Base-by-base conservation (phyloP, 768 basidiomycete species). In the Tulasnella sp. region DNA sequence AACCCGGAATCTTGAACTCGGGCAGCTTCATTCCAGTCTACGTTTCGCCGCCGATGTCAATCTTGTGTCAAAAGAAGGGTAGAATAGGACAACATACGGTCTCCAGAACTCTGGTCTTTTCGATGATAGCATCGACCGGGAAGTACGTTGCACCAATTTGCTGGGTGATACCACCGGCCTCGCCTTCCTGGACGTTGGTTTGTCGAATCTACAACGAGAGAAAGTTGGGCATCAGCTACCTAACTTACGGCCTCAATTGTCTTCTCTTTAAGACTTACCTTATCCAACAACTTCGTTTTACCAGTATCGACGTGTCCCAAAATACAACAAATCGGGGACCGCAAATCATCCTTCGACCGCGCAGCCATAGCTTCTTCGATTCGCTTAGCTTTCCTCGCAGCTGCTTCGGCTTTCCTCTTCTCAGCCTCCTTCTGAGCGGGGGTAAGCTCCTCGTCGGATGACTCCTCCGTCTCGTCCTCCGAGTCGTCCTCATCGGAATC, bases 61-160 rank as follows among this genome's bases (percentile, higher is more conserved):
- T 16, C n/a, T 34, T 21, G 75, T 8, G 3, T 5, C 44, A 56
- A 24, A 76, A 12, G 56, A 34, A 34, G 24, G 24, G 19, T 12
- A 68, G 21, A 58, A 68, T 21, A 0, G 56, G 39, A 83, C 85
- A 77, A 83, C 85, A 77, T 81, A 92, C 95, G 86, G 89, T 93
- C 86, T 98, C 97, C 87, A 99, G 86, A n/a, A 98, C 96, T 19
- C 88, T 88, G 8, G 98, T 99, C 89, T 99, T 99, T 56, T 90
- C 90, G 86, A 92, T 91, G 85, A 99, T 98, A 9, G 97, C 97
- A 7, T 95, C 94, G 42, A 93, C 92, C 46, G 98, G 98, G 91
- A 99, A 99, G 88, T 97, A 99, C 0, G 98, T 99, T 31, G 98
- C 98, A 88, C 98, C 98, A 82, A 99, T 99, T 85, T 99, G 98